A percentile compares a stretch with the other conserved stretches of the same genome.
These are phyloP conservation scores for Rhodotorula taiwanensis DNA, from an alignment of 768 basidiomycete genomes.

Conservation along the genomic window DNA sequence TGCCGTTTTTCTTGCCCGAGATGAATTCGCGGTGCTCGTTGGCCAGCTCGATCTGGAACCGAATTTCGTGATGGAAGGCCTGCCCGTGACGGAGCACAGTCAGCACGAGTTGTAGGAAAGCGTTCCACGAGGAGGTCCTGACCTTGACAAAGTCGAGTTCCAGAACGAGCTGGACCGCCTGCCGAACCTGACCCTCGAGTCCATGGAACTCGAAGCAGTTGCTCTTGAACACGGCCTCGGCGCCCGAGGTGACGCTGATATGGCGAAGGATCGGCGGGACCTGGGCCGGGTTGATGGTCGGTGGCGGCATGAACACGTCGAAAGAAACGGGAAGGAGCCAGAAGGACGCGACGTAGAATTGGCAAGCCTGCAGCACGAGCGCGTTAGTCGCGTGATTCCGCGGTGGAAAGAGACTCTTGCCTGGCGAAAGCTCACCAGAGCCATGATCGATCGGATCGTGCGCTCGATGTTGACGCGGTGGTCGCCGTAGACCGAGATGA, in stretches of 20 bases:
- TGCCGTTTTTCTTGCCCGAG: slow-evolving; percentile 98
- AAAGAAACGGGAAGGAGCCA: slow-evolving; percentile 92
- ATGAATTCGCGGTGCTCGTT: slow-evolving; percentile 99
- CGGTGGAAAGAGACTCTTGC: background rate
- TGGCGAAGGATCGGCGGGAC: slow-evolving; percentile 78
- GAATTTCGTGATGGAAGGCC: slow-evolving; percentile 94
- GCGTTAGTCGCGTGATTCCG: background rate
- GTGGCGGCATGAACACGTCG: slow-evolving; percentile 76
- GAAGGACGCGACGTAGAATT: slow-evolving; percentile 93
- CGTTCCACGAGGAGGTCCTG: slow-evolving; percentile 29
- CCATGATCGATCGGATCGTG: slow-evolving; percentile 89
- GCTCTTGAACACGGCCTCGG: slow-evolving; percentile 91
- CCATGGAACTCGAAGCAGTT: slow-evolving; percentile 98
- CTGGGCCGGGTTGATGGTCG: slow-evolving; percentile 67
- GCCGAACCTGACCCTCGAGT: slow-evolving; percentile 79
- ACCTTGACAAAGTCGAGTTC: slow-evolving; percentile 91
- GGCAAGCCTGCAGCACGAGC: slow-evolving; percentile 60
- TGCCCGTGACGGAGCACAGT: slow-evolving; percentile 40
- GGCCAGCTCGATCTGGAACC: slow-evolving; percentile 94
- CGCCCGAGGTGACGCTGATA: slow-evolving; percentile 76
- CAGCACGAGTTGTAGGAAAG: background rate
- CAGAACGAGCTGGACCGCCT: slow-evolving; percentile 74
- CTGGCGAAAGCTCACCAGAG: slow-evolving; percentile 58
- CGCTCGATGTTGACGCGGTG: slow-evolving; percentile 88
- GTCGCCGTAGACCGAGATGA: slow-evolving; percentile 91